Evolutionary conservation across 306 rosid species (phyloP), one percentile per base, ranked within the genome.

Genomic region (Prunus fruticosa): DNA sequence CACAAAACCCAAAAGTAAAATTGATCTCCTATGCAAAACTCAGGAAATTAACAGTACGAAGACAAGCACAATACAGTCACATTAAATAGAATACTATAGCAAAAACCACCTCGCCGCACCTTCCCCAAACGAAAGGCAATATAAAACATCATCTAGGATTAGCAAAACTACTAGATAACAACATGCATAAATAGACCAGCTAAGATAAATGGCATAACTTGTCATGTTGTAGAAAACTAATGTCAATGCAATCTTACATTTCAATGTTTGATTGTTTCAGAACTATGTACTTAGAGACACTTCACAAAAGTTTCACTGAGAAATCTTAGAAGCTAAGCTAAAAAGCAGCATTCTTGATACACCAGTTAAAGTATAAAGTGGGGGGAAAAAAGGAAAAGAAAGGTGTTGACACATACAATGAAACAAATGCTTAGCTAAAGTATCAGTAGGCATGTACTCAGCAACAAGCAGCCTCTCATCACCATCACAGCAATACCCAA

Each of bases 391-490:
- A 53, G 43, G 14, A 11, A 62, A 11, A 23, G 11, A 57, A 38
- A 27, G 46, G 18, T 16, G 25, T 22, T 11, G 14, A 69, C 52
- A 74, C 91, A 69, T 90, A 90, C 99, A 96, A 86, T 92, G 99
- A 80, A 96, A 96, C 28, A 96, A 88, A 88, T 96, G 99, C 86
- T 96, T 96, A 4, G 99, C 98, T 46, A 96, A 96, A 78, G 98
- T 92, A 81, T 96, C 98, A 74, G 93, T 90, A 27, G 99, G 99
- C 97, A 95, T 92, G 85, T 77, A 92, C 85, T 95, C 97, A 3
- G 99, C 98, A 78, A 96, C 98, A 38, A 96, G 99, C 38, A 96
- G 90, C 76, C 99, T 89, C 87, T 96, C 97, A 73, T 96, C 98
- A 18, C 90, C 93, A 73, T 96, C 99, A 75, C 99, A 92, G 87